phyloP scores from a whole-genome alignment of 2,329 filamentous ascomycete species.

The Colletotrichum chrysophilum region DNA sequence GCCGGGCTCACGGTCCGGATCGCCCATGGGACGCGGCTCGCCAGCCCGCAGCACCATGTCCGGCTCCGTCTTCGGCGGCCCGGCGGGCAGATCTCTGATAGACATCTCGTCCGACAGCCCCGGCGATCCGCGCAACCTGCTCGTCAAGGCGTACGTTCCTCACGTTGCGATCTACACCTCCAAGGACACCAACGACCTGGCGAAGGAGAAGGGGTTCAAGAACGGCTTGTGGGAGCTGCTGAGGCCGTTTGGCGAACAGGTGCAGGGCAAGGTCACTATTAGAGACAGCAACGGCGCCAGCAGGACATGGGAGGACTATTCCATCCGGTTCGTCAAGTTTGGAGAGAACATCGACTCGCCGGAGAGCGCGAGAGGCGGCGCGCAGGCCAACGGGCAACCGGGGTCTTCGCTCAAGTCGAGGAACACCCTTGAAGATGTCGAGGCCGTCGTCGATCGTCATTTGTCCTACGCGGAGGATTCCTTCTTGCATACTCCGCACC shows the following conservation, averaged over 20 bases:
- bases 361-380: constrained; percentile 39
- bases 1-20: constrained; percentile 70
- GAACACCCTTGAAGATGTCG: constrained; percentile 66
- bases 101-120: constrained; percentile 50
- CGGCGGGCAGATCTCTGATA: constrained; percentile 47
- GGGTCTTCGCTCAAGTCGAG: constrained; percentile 19
- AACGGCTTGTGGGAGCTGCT: constrained; percentile 85
- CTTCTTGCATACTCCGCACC: constrained; percentile 42
- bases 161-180: constrained; percentile 90
- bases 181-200: constrained; percentile 80
- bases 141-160: constrained; percentile 86
- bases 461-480: constrained; percentile 75
- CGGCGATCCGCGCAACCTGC: constrained; percentile 65
- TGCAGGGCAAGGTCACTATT: constrained; percentile 87
- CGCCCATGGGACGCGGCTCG: constrained; percentile 65
- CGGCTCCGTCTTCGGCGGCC: constrained; percentile 61
- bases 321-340: constrained; percentile 82
- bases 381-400: constrained; percentile 32
- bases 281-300: constrained; percentile 89
- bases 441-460: constrained; percentile 81
- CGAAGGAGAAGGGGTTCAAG: constrained; percentile 82
- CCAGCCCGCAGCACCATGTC: constrained; percentile 59
- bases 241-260: constrained; percentile 86
- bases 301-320: constrained; percentile 86
- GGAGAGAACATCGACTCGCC: constrained; percentile 62